A percentile compares a stretch with the other conserved stretches of the same genome.
These are phyloP conservation scores for Taiwanofungus camphoratus DNA, from an alignment of 1,284 basidiomycete species.

Conservation along the genomic window DNA sequence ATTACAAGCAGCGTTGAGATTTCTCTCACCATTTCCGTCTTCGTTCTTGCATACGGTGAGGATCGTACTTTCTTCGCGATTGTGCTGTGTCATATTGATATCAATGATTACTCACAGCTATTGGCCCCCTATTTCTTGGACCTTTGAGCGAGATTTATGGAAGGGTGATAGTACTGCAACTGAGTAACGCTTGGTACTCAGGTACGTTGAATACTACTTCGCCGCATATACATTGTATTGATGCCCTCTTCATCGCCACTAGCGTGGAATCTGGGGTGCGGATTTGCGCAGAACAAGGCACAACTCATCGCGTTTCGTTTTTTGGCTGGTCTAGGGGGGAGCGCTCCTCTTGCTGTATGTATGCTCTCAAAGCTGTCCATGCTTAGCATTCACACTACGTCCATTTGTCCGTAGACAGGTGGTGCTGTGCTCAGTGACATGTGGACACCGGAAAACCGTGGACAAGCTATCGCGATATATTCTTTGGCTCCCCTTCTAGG, in stretches of 20 bases:
- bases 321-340: constrained; percentile 56
- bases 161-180: constrained; percentile 34
- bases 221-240: neutral
- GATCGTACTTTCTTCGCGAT: neutral
- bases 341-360: constrained; percentile 50
- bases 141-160: constrained; percentile 49
- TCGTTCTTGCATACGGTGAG: constrained; percentile 58
- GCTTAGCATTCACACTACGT: neutral
- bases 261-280: constrained; percentile 61
- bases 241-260: neutral
- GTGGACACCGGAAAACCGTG: constrained; percentile 65
- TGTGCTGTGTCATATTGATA: neutral
- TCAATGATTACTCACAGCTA: constrained; percentile 22
- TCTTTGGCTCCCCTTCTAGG: constrained; percentile 60
- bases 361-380: neutral
- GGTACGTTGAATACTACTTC: constrained; percentile 29
- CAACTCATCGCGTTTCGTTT: constrained; percentile 62
- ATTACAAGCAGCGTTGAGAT: constrained; percentile 43
- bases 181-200: constrained; percentile 48
- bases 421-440: constrained; percentile 70
- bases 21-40: constrained; percentile 58
- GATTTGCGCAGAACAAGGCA: constrained; percentile 49
- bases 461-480: constrained; percentile 63
- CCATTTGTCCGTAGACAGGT: constrained; percentile 37
- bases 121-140: constrained; percentile 47